Evolutionary conservation across 129 eudicot genomes (phyloP).

Genomic region (Silybum marianum): DNA sequence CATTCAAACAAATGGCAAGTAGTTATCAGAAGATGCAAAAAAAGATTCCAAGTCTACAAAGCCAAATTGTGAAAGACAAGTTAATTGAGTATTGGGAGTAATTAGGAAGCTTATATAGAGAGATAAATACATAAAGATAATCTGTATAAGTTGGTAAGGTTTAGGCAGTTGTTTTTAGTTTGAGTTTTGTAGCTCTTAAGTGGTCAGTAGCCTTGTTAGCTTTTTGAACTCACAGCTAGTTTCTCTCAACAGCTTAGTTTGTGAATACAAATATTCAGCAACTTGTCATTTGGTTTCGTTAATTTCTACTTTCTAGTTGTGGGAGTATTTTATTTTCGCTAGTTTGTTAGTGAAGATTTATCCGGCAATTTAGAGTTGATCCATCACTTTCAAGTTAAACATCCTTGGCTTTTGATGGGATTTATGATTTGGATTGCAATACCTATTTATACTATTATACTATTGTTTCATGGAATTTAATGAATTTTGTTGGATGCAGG

Average conservation of each 20-base stretch:
- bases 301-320: neutral
- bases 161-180: neutral
- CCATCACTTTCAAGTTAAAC: neutral
- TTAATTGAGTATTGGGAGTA: neutral
- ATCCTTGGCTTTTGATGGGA: neutral
- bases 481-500: slow-evolving; percentile 23
- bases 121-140: neutral
- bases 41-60: neutral
- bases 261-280: neutral
- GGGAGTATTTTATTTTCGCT: neutral
- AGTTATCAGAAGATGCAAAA: neutral
- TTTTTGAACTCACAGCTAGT: neutral
- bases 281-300: neutral
- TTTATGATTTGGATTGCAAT: neutral
- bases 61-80: neutral
- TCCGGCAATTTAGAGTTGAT: neutral
- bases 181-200: neutral
- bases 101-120: no score
- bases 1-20: neutral
- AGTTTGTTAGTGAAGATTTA: neutral
- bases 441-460: neutral
- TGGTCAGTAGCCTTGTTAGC: neutral
- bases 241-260: neutral
- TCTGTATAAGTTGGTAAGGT: neutral
- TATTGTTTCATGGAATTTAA: neutral